Evolutionary conservation across 2,329 filamentous ascomycete species (phyloP).

Genomic region (Fusarium pseudonygamai): DNA sequence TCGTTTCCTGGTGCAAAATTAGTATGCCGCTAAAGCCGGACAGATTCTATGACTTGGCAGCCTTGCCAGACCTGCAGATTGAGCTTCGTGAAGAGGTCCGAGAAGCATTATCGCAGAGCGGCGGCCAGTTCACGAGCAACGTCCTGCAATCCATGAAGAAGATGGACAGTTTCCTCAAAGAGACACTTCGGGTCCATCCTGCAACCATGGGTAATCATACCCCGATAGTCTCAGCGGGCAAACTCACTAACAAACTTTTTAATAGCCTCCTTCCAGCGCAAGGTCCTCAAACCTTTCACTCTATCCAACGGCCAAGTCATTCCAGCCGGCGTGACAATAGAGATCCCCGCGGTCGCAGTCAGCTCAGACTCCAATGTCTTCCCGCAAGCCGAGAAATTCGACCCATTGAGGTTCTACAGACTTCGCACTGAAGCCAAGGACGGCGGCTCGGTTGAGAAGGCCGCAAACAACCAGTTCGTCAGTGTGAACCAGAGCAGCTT

Average conservation of each 20-base stretch:
- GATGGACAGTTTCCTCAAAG: conserved; percentile 6
- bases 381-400: background rate
- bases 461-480: background rate
- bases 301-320: background rate
- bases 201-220: background rate
- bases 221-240: accelerated
- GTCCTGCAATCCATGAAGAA: background rate
- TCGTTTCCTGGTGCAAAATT: too few species aligned
- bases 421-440: background rate
- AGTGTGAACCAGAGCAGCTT: background rate
- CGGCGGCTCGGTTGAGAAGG: background rate
- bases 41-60: background rate
- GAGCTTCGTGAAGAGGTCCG: background rate
- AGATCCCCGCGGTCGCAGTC: background rate
- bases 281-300: background rate
- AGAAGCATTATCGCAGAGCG: background rate
- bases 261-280: background rate
- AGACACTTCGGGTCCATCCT: background rate
- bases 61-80: background rate
- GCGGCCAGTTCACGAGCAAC: background rate
- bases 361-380: background rate
- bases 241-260: accelerated
- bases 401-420: background rate
- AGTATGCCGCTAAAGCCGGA: too few species aligned
- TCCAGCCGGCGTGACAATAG: background rate